Percentiles rank a stretch among this genome's conserved stretches.
phyloP scores from a whole-genome alignment of 2,329 filamentous ascomycete genomes.

The Aspergillus brunneoviolaceus region DNA sequence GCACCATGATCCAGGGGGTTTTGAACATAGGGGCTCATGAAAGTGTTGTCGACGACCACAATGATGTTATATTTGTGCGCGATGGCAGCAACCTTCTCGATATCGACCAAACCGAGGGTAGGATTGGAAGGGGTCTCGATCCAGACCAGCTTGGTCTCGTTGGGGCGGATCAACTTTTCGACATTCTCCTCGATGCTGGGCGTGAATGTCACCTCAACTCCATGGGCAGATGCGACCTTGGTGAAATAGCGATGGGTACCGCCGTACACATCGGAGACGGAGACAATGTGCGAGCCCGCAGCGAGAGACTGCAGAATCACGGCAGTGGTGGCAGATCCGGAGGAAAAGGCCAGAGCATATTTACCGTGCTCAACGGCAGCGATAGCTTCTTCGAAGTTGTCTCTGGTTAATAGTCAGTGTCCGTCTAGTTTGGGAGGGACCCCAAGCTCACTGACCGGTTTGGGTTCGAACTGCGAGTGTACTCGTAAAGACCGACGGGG shows the following conservation, averaged over 20 bases:
- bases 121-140: constrained; percentile 96
- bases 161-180: constrained; percentile 73
- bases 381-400: constrained; percentile 89
- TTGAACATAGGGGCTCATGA: constrained; percentile 93
- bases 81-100: constrained; percentile 75
- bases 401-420: constrained; percentile 45
- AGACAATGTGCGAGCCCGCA: constrained; percentile 88
- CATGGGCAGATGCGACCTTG: constrained; percentile 91
- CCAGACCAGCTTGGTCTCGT: constrained; percentile 90
- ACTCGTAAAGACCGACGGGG: constrained; percentile 87
- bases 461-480: constrained; percentile 89
- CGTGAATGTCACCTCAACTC: constrained; percentile 91
- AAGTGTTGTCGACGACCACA: constrained; percentile 99
- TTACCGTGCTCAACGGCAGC: constrained; percentile 90
- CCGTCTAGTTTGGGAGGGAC: neutral
- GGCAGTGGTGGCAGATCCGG: constrained; percentile 90
- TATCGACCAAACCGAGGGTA: constrained; percentile 88
- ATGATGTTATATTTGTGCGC: constrained; percentile 86
- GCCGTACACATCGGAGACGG: constrained; percentile 95
- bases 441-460: constrained; percentile 59
- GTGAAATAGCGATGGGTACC: constrained; percentile 99
- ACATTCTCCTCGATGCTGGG: constrained; percentile 89
- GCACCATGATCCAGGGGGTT: constrained; percentile 94
- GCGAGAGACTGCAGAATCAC: constrained; percentile 91
- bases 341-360: constrained; percentile 91